These are phyloP conservation scores for Phytophthora multivora DNA, from an alignment of 352 stramenopile species.

Conservation along the genomic window DNA sequence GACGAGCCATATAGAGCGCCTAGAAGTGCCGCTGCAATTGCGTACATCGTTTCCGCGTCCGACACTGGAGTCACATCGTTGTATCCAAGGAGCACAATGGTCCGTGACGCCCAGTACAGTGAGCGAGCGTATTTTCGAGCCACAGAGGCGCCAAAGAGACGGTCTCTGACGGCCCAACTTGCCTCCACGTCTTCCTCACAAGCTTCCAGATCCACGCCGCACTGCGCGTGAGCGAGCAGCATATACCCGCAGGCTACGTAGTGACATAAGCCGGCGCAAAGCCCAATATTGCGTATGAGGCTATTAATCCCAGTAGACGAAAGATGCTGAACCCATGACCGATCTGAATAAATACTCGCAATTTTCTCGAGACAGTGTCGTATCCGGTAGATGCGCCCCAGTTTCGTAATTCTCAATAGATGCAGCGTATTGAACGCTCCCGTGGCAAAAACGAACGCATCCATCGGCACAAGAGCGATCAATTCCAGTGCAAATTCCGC, in stretches of 20 bases:
- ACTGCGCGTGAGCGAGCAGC: conserved; percentile 62
- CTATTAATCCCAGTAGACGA: conserved; percentile 68
- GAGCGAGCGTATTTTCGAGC: conserved; percentile 62
- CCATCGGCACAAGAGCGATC: conserved; percentile 55
- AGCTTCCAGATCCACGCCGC: conserved; percentile 54
- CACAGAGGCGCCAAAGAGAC: conserved; percentile 46
- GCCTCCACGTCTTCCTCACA: conserved; percentile 54
- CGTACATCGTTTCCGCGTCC: conserved; percentile 62
- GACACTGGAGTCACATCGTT: conserved; percentile 73
- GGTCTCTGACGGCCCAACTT: conserved; percentile 66
- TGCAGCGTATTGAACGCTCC: conserved; percentile 62
- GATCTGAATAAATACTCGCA: conserved; percentile 60
- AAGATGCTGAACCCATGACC: conserved; percentile 48
- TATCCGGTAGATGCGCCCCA: conserved; percentile 59
- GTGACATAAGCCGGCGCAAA: conserved; percentile 50
- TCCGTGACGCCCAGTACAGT: conserved; percentile 67
- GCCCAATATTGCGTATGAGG: conserved; percentile 46
- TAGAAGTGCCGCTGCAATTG: conserved; percentile 46
- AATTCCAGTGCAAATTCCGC: conserved; percentile 56
- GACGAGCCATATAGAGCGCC: conserved; percentile 63
- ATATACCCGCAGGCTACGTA: conserved; percentile 78
- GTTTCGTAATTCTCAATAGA: conserved; percentile 58
- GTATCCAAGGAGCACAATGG: conserved; percentile 68
- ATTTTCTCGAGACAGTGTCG: conserved; percentile 48
- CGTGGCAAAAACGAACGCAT: conserved; percentile 48